Evolutionary conservation across 805 yeast genomes (phyloP).

Genomic region (Teunomyces panamensis): DNA sequence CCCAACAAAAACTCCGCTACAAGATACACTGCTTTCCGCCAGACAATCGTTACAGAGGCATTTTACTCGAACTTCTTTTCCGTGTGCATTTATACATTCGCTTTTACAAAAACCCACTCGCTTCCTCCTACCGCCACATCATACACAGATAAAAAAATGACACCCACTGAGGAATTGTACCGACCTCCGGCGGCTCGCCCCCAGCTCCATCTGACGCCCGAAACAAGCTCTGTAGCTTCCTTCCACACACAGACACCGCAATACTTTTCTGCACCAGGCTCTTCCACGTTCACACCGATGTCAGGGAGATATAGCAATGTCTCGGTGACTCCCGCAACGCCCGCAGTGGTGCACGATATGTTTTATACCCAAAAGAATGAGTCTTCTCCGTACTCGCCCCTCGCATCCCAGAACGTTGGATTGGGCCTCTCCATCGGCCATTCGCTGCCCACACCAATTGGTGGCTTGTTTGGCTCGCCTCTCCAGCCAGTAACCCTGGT

Average conservation of each 20-base stretch:
- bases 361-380: background rate
- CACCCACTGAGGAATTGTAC: background rate
- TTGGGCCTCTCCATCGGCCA: constrained; percentile 3
- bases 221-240: background rate
- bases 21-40: background rate
- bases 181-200: background rate
- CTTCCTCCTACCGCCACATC: background rate
- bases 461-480: background rate
- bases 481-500: background rate
- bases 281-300: constrained; percentile 4
- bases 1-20: background rate
- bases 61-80: no score
- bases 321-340: background rate
- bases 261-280: constrained; percentile 7
- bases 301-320: background rate
- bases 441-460: background rate
- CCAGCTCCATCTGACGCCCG: background rate
- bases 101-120: background rate
- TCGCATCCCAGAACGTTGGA: constrained; percentile 1
- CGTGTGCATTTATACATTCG: background rate
- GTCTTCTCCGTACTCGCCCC: background rate
- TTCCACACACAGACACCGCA: constrained; percentile 1
- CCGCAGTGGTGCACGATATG: background rate
- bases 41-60: background rate
- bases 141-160: background rate